Evolutionary conservation across 352 stramenopile species (phyloP).

Genomic region (Phytophthora crassamura): DNA sequence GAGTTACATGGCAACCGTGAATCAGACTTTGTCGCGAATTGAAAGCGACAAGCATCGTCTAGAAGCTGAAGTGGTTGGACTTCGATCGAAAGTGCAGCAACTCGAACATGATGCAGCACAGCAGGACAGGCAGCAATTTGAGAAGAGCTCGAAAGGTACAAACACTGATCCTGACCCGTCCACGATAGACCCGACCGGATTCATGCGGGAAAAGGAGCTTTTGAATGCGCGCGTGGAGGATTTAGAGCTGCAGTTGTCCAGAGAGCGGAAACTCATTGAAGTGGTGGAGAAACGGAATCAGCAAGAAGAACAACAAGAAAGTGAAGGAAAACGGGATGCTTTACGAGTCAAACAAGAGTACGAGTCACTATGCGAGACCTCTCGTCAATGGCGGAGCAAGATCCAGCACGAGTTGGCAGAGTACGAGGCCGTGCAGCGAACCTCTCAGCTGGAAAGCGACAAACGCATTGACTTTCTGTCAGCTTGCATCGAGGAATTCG

Average conservation of each 20-base stretch:
- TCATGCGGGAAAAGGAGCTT: constrained; percentile 12
- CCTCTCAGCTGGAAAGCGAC: constrained; percentile 41
- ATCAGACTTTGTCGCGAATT: constrained; percentile 38
- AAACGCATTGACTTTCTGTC: constrained; percentile 54
- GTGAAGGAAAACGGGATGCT: constrained; percentile 4
- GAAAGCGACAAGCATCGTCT: constrained; percentile 33
- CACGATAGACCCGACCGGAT: constrained; percentile 2
- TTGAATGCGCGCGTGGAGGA: constrained; percentile 25
- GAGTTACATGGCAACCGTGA: constrained; percentile 42
- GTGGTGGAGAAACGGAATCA: constrained; percentile 25
- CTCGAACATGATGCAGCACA: constrained; percentile 23
- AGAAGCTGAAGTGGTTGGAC: constrained; percentile 28
- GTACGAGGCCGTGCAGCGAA: constrained; percentile 27
- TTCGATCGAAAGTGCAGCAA: constrained; percentile 29
- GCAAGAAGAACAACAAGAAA: constrained; percentile 25
- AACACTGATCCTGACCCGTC: constrained; percentile 18
- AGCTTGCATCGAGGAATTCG: constrained; percentile 51
- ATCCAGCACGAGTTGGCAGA: constrained; percentile 48
- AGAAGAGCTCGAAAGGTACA: constrained; percentile 20
- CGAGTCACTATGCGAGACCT: constrained; percentile 1
- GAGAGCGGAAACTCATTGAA: constrained; percentile 33
- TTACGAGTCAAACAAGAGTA: constrained; percentile 22
- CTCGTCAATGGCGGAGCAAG: constrained; percentile 22
- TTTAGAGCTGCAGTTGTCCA: constrained; percentile 36
- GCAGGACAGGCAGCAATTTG: constrained; percentile 6